Base-by-base conservation (phyloP, 2,329 filamentous ascomycete species). In the Fusarium zealandicum region DNA sequence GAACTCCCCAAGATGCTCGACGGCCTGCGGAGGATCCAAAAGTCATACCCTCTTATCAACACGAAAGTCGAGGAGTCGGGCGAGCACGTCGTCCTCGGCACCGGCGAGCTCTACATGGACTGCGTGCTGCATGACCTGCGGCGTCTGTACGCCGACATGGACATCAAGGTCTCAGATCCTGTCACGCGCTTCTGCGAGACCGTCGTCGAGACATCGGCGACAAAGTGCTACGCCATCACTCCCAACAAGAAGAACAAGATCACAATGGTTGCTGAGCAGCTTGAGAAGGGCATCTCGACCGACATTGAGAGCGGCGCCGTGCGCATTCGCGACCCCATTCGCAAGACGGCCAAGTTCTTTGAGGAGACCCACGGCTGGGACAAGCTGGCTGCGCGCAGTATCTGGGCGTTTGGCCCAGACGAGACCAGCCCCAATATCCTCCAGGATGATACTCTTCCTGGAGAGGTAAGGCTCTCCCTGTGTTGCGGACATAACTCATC, bases 171-270 rank as follows among this genome's bases (percentile, higher is more conserved):
- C 41, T 99, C 95, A 0, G 95, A 99, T 71, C 95, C 95, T 1
- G 93, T 99, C 36, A 98, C 95, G 13, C 84, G 95, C 40, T 99
- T 99, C 80, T 97, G 92, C 75, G 95, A 99, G 77, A 99, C 95
- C 1, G 93, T 97, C 20, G 92, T 96, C 31, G 95, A 99, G 73
- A 96, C 95, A 64, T 97, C 92, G 14, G 93, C 93, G 16, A 97
- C 96, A 54, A 97, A 97, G 76, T 99, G 95, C 77, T 99, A 97
- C 73, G 93, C 95, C 17, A 87, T 96, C 65, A 98, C 95, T 3
- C 95, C 95, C 2, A 99, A 99, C 79, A 99, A 99, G 78, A 97
- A 97, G 80, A 99, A 99, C 79, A 96, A 96, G 74, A 90, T 99
- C 68, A 98, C 95, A 30, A 97, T 99, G 91, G 90, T 98, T 51